phyloP scores from a whole-genome alignment of 2,329 filamentous ascomycete genomes.

The Nigrograna mackinnonii region DNA sequence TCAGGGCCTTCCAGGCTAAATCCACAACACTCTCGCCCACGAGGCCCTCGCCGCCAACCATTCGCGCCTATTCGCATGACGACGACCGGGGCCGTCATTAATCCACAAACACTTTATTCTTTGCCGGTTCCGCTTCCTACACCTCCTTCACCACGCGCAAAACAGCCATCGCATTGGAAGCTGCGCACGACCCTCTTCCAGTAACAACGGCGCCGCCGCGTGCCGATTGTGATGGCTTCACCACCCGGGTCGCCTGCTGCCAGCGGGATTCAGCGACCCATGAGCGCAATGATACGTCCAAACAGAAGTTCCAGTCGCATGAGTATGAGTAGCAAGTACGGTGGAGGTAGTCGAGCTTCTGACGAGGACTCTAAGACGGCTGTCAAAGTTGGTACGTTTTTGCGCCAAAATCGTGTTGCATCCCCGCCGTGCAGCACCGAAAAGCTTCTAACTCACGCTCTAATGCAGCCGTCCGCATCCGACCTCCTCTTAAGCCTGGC shows the following conservation, averaged over 20 bases:
- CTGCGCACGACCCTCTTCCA: constrained; percentile 14
- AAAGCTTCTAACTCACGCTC: constrained; percentile 23
- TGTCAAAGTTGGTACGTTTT: constrained; percentile 88
- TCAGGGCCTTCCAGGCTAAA: constrained; percentile 17
- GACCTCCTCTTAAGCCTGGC: constrained; percentile 77
- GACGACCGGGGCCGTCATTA: constrained; percentile 9
- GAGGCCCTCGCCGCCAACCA: constrained; percentile 3
- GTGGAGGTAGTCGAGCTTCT: constrained; percentile 78
- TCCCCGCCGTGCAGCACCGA: constrained; percentile 8
- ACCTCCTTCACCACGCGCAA: constrained; percentile 8
- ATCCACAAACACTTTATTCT: constrained; percentile 14
- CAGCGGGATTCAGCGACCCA: constrained; percentile 62
- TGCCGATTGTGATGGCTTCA: constrained; percentile 37
- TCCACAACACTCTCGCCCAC: constrained; percentile 7
- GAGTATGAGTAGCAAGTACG: constrained; percentile 78
- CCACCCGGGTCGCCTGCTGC: constrained; percentile 42
- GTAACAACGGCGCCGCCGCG: constrained; percentile 20
- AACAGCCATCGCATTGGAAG: constrained; percentile 4
- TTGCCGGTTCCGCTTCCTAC: constrained; percentile 9
- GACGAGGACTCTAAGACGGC: constrained; percentile 90
- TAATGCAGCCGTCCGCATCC: constrained; percentile 80
- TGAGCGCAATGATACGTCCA: constrained; percentile 80
- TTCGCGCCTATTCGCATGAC: constrained; percentile 11
- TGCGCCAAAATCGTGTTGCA: constrained; percentile 2
- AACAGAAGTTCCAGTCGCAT: constrained; percentile 81